Evolutionary conservation across 805 yeast genomes (phyloP).

Genomic region (Candida wancherniae): DNA sequence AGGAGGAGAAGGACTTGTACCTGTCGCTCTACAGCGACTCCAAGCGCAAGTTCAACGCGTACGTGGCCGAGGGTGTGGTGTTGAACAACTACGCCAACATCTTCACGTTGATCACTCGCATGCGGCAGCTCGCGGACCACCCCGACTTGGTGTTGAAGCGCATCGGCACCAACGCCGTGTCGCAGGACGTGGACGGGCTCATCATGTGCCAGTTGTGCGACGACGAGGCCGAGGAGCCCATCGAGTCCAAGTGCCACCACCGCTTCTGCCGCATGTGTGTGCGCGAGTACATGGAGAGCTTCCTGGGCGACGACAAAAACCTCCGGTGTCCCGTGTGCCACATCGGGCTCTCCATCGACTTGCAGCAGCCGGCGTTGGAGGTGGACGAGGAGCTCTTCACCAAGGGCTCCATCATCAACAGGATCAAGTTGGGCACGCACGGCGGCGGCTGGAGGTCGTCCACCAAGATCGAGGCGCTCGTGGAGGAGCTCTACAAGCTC

Average conservation of each 20-base stretch:
- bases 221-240: constrained; percentile 97
- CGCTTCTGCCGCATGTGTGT: constrained; percentile 90
- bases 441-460: constrained; percentile 87
- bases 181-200: constrained; percentile 47
- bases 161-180: constrained; percentile 38
- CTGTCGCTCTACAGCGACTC: constrained; percentile 83
- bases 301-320: constrained; percentile 52
- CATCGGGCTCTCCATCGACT: constrained; percentile 83
- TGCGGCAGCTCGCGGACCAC: constrained; percentile 98
- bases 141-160: constrained; percentile 90
- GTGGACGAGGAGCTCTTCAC: constrained; percentile 57
- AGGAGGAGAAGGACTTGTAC: constrained; percentile 91
- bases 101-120: constrained; percentile 90
- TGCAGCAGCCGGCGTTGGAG: constrained; percentile 80
- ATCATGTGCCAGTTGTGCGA: constrained; percentile 88
- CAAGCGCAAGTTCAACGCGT: constrained; percentile 82
- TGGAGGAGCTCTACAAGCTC: constrained; percentile 83
- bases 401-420: constrained; percentile 71
- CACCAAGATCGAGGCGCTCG: constrained; percentile 93
- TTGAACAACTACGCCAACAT: constrained; percentile 95
- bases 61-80: constrained; percentile 94
- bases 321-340: constrained; percentile 96
- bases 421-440: constrained; percentile 70
- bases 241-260: constrained; percentile 91
- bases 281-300: constrained; percentile 82